Percentiles rank a stretch among this genome's conserved stretches.
Evolutionary conservation across 73 alveolate species (phyloP).

Genomic region (Paramecium bursaria): DNA sequence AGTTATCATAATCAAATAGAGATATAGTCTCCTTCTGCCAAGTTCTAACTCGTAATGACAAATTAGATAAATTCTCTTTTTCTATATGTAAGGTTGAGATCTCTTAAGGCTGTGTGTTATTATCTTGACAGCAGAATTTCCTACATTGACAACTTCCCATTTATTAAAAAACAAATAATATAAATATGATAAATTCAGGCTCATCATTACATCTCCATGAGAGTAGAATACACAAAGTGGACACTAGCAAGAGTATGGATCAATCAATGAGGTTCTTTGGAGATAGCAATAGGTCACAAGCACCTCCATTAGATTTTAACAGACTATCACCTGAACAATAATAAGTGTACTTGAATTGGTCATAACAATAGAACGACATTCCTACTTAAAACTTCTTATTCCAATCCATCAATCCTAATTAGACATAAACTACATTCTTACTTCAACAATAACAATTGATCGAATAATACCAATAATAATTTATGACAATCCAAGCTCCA

Average conservation of each 20-base stretch:
- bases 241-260: too few species aligned
- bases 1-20: conserved; percentile 43
- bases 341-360: conserved; percentile 4
- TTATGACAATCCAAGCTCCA: conserved; percentile 30
- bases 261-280: not conserved
- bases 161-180: not conserved
- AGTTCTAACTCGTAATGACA: not conserved
- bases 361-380: conserved; percentile 15
- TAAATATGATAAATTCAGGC: not conserved
- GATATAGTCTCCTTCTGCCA: conserved; percentile 21
- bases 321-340: conserved; percentile 25
- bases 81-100: not conserved
- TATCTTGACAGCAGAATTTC: too few species aligned
- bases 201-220: too few species aligned
- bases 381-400: conserved; percentile 4
- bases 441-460: not conserved
- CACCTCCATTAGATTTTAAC: conserved; percentile 58
- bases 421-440: not conserved
- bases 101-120: not conserved
- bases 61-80: not conserved
- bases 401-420: conserved; percentile 36
- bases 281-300: conserved; percentile 8
- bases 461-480: conserved; percentile 24
- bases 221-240: too few species aligned
- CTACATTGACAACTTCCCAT: conserved; percentile 43